Base-by-base conservation (phyloP, 2,329 filamentous ascomycete species). In the Sporothrix euskadiensis region DNA sequence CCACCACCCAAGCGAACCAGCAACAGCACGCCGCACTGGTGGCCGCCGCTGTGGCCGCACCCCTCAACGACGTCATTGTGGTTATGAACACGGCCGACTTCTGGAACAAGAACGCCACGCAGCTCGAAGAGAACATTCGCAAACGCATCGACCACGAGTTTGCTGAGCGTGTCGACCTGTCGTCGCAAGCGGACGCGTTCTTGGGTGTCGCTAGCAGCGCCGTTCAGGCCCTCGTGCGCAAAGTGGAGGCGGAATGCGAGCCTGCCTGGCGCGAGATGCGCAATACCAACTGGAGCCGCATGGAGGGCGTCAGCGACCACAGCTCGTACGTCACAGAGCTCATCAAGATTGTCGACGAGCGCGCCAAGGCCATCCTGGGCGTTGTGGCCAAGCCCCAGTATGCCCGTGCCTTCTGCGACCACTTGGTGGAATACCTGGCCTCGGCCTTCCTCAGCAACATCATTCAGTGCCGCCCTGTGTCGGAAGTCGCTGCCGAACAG, bases 41-140 rank as follows among this genome's bases (percentile, higher is more conserved):
- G 10, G 56, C 56, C 10, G 63, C 61, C 12, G 71, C 54, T 14
- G 71, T 49, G 79, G 89, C 81, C 76, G 81, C 88, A 1, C 82
- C 85, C 3, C 79, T 96, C 1, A 90, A 97, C 78, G 92, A 97
- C 75, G 88, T 92, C 3, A 88, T 98, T 16, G 84, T 97, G 3
- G 94, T 98, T 0, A 85, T 99, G 66, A 99, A 99, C 80, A 98
- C 96, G 0, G 95, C 96, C 0, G 96, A 99, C 79, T 99, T 98
- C 81, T 99, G 96, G 88, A 95, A 98, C 79, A 90, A 89, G 35
- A 98, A 97, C 41, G 96, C 94, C 68, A 94, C 91, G 66, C 95
- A 98, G 80, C 86, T 99, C 0, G 95, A 98, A 80, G 94, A 98
- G 78, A 97, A 93, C 81, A 94, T 99, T 81, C 95, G 94, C 82